These are phyloP conservation scores for Stropharia rugosoannulata DNA, from an alignment of 768 basidiomycete species.

Conservation along the genomic window DNA sequence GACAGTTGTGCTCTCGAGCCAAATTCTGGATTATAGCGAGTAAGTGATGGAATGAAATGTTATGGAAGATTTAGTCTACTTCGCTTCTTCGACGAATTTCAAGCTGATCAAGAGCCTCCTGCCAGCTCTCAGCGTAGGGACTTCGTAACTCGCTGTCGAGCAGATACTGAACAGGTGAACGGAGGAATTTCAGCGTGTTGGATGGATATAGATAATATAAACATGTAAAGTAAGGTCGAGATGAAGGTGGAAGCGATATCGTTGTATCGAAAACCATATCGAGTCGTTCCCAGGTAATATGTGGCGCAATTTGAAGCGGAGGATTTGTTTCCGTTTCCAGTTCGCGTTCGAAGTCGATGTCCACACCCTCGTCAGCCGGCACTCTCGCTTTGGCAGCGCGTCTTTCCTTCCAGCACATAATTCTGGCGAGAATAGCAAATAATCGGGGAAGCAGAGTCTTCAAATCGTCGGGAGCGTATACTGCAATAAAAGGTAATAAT, in stretches of 20 bases:
- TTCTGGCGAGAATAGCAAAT: slow-evolving; percentile 65
- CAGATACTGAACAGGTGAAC: slow-evolving; percentile 66
- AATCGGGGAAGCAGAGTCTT: slow-evolving; percentile 62
- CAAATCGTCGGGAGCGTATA: slow-evolving; percentile 55
- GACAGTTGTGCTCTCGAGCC: slow-evolving; percentile 69
- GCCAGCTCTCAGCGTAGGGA: slow-evolving; percentile 74
- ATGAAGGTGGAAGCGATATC: slow-evolving; percentile 55
- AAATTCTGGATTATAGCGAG: slow-evolving; percentile 45
- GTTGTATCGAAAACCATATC: slow-evolving; percentile 57
- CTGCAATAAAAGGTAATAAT: slow-evolving; percentile 72
- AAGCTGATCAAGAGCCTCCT: slow-evolving; percentile 62
- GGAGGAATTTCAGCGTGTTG: slow-evolving; percentile 81
- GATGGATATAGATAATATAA: slow-evolving; percentile 92
- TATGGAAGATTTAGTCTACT: slow-evolving; percentile 34
- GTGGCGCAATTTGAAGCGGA: slow-evolving; percentile 44
- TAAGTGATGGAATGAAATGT: not conserved
- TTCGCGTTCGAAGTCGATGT: slow-evolving; percentile 38
- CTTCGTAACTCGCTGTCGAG: slow-evolving; percentile 45
- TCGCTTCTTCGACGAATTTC: slow-evolving; percentile 72
- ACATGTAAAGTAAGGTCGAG: slow-evolving; percentile 68
- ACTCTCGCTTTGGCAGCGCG: slow-evolving; percentile 29
- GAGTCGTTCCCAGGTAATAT: slow-evolving; percentile 68
- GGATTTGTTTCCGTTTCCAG: slow-evolving; percentile 36
- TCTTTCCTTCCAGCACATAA: slow-evolving; percentile 73
- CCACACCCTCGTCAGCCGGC: slow-evolving; percentile 28